Evolutionary conservation across 768 basidiomycete species (phyloP), one percentile per base, ranked within the genome.

Genomic region (Lentinula detonsa): DNA sequence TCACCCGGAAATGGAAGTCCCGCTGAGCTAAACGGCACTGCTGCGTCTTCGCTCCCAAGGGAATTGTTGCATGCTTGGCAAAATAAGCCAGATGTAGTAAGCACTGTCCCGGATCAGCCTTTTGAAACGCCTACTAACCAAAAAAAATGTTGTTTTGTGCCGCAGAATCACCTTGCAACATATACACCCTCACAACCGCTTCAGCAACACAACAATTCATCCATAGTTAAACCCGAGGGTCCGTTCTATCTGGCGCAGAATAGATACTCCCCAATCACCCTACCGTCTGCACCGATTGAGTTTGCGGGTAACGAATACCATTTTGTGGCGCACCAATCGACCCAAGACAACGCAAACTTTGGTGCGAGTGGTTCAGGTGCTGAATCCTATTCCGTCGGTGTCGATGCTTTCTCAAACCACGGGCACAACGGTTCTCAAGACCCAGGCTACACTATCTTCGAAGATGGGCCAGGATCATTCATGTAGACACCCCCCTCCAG

Each of bases 1-100:
- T 78, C 79, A 1, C 75, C 80, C 6, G 70, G 71, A 23, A 45
- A 45, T 8, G 71, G 70, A 11, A 75, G 72, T 62, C 72, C 77
- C 37, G 46, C 16, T 21, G 57, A 40, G n/a, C 55, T 39, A 13
- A 56, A 56, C 23, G 11, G 55, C 39, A 34, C 57, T 15, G 18
- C 57, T 37, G 10, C 13, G 7, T 46, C 48, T 21, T 39, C 57
- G 15, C n/a, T 59, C 16, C 37, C 57, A 8, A 49, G 28, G 28
- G 57, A 59, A 21, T 50, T 59, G 46, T 9, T 59, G 16, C 48
- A 59, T 15, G 57, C 57, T 35, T 49, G 45, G 33, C 57, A 59
- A 33, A 59, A 21, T 9, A 28, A 48, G 46, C 57, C 43, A 50
- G 57, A 59, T 34, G 34, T 48, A 31, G 57, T 56, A 42, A 56